A percentile compares a stretch with the other conserved stretches of the same genome.
Evolutionary conservation across 805 yeast genomes (phyloP).

Genomic region (Kluyveromyces nonfermentans): DNA sequence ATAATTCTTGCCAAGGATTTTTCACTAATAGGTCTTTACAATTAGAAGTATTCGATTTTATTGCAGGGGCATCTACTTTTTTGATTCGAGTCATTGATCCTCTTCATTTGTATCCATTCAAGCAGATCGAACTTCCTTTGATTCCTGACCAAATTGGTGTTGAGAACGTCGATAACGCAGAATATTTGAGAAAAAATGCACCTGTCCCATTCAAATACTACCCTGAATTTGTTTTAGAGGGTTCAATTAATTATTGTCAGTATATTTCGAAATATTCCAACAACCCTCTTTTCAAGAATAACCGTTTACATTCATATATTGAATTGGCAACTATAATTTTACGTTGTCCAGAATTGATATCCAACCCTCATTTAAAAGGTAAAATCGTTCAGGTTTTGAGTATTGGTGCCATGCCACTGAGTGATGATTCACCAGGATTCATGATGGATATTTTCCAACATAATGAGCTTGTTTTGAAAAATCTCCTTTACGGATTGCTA

Average conservation of each 20-base stretch:
- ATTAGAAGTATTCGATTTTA: constrained; percentile 62
- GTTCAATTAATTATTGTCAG: constrained; percentile 62
- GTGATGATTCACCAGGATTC: constrained; percentile 59
- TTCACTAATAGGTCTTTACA: constrained; percentile 50
- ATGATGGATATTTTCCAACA: constrained; percentile 57
- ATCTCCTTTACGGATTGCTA: constrained; percentile 72
- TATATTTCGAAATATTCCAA: constrained; percentile 47
- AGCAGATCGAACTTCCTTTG: constrained; percentile 43
- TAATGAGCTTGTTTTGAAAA: constrained; percentile 50
- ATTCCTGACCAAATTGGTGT: constrained; percentile 52
- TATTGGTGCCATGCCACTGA: constrained; percentile 54
- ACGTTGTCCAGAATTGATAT: constrained; percentile 75
- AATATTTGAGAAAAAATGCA: constrained; percentile 51
- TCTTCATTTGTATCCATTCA: constrained; percentile 48
- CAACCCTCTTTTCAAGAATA: constrained; percentile 47
- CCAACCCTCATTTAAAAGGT: constrained; percentile 90
- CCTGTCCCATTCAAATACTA: constrained; percentile 71
- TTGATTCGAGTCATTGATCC: constrained; percentile 69
- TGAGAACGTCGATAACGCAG: constrained; percentile 68
- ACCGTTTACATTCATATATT: constrained; percentile 47
- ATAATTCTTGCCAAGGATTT: constrained; percentile 54
- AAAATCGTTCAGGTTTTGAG: constrained; percentile 73
- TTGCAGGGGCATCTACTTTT: constrained; percentile 67
- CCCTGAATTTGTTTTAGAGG: constrained; percentile 84
- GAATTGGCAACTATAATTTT: constrained; percentile 67